Base-by-base conservation (phyloP, 306 rosid species). In the Vigna nakashimae region DNA sequence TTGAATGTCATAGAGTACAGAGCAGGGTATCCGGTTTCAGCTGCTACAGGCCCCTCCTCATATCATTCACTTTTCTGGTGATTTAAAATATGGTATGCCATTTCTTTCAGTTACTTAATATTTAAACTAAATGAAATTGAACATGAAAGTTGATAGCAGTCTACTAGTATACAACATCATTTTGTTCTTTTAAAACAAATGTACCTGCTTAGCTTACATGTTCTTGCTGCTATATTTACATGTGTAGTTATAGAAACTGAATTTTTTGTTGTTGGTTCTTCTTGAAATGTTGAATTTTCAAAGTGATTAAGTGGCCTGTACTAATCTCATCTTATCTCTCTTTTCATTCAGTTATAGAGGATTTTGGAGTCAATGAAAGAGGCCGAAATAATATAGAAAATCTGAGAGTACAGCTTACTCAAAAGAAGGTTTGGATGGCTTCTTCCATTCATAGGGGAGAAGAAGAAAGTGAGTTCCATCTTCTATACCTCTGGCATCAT, bases 371-470 rank as follows among this genome's bases (percentile, higher is more conserved):
- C 74, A 74, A 84, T 22, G 88, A 80, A 85, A 79, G 77, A 56
- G 86, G 85, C 80, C 62, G 51, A 28, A 80, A 48, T 78, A 84
- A 32, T 51, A 64, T 87, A 71, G 92, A 90, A 36, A 82, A 88
- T 72, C 76, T 94, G 77, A 86, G 79, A 60, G 71, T 42, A 64
- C 84, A 89, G 30, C 84, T 90, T 80, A 83, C 89, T 60, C 80
- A 76, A 73, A 88, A 88, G 86, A 84, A 70, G 84, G 92, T 92
- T 82, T 94, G 97, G 98, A 88, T 94, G 98, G 97, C 95, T 80
- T 88, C 97, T 69, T 94, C 98, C 53, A 88, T 94, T 86, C 98
- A 94, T 75, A 87, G 82, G 85, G 95, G 97, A 34, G 97, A 94
- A 84, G 98, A 94, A 84, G 91, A 92, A 90, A 89, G 98, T 92